A percentile compares a stretch with the other conserved stretches of the same genome.
These are phyloP conservation scores for Trebouxia gelatinosa DNA, from an alignment of 163 green algal genomes.

Conservation along the genomic window DNA sequence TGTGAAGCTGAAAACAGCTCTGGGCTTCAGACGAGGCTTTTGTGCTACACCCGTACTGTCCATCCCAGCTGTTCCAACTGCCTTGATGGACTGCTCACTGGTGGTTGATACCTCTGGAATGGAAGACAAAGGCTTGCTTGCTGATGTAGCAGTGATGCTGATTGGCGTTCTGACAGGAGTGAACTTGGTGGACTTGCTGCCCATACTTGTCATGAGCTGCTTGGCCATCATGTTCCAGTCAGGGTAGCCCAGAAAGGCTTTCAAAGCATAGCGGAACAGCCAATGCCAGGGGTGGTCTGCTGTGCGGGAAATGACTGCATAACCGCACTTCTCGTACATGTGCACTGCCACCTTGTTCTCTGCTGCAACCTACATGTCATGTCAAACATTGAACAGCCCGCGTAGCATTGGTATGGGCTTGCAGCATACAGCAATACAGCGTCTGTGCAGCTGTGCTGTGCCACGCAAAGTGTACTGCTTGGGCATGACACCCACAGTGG, in stretches of 20 bases:
- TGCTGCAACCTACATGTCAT: constrained; percentile 18
- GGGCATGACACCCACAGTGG: too few relatives aligned
- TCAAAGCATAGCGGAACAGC: constrained; percentile 21
- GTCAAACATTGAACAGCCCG: too few relatives aligned
- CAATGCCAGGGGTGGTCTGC: constrained; percentile 17
- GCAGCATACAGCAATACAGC: too few relatives aligned
- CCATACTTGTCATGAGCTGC: constrained; percentile 25
- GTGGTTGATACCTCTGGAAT: background rate
- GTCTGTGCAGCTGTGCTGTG: too few relatives aligned
- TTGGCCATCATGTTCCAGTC: constrained; percentile 32
- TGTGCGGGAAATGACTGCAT: constrained; percentile 10
- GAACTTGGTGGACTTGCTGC: constrained; percentile 1
- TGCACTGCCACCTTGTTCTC: constrained; percentile 21
- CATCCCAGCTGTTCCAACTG: too few relatives aligned
- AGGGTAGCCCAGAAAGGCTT: constrained; percentile 28
- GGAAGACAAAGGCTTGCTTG: background rate
- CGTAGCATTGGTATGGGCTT: too few relatives aligned
- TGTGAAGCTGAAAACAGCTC: constrained; percentile 21
- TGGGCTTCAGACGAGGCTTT: too few relatives aligned
- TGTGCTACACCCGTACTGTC: too few relatives aligned
- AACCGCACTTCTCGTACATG: constrained; percentile 33
- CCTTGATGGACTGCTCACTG: background rate
- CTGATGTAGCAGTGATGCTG: constrained; percentile 10
- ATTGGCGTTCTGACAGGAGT: constrained; percentile 17
- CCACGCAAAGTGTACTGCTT: too few relatives aligned